Conservation (phyloP, 2,329 filamentous ascomycete genomes). For the Graphiopsis chlorocephala region DNA sequence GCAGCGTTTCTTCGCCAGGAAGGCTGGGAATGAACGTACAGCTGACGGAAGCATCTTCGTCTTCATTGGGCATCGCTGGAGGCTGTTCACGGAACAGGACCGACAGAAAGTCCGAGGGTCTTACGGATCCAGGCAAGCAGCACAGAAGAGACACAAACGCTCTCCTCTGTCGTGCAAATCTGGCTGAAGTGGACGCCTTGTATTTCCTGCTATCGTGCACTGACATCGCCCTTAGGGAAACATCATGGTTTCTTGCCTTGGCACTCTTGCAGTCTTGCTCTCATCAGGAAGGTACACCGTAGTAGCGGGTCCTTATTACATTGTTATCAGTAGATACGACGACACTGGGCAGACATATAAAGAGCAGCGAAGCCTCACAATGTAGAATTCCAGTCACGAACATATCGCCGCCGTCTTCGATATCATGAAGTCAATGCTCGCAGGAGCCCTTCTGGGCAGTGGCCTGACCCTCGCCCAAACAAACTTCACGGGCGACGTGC, state of each 20-base stretch:
- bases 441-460: conserved; percentile 7
- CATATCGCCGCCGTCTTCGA: neutral
- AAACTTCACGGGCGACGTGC: conserved; percentile 22
- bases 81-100: neutral
- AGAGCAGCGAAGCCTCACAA: neutral
- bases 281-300: conserved; percentile 9
- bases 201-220: conserved; percentile 12
- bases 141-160: neutral
- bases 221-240: neutral
- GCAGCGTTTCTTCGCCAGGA: neutral
- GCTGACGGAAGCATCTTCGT: neutral
- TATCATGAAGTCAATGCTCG: conserved; percentile 8
- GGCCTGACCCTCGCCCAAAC: conserved; percentile 16
- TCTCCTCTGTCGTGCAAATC: neutral
- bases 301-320: neutral
- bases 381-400: neutral
- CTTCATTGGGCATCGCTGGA: neutral
- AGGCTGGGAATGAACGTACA: neutral
- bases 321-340: neutral
- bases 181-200: neutral
- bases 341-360: neutral
- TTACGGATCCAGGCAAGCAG: neutral
- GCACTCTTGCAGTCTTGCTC: conserved; percentile 3
- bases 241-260: conserved; percentile 5
- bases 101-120: neutral